These are phyloP conservation scores for Mangifera indica DNA, from an alignment of 345 rosid species.

Conservation along the genomic window DNA sequence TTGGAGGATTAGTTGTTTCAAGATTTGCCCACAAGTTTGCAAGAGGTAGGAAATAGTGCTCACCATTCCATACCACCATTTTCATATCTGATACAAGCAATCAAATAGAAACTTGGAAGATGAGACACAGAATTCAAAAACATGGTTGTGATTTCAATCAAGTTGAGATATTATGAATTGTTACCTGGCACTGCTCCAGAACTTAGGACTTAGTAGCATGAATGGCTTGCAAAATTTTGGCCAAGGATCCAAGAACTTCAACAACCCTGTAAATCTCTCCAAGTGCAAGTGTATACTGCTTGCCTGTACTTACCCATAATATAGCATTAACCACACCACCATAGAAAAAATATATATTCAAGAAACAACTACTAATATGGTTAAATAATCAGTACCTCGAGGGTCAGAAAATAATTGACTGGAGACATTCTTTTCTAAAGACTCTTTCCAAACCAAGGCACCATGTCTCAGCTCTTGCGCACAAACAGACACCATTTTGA, in stretches of 20 bases:
- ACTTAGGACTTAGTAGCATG: slow-evolving; percentile 47
- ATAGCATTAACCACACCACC: background rate
- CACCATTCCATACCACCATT: slow-evolving; percentile 59
- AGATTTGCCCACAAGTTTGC: slow-evolving; percentile 89
- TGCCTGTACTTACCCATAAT: background rate
- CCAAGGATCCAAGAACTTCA: slow-evolving; percentile 58
- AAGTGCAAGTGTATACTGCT: slow-evolving; percentile 26
- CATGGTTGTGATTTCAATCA: no score
- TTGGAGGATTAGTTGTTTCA: slow-evolving; percentile 55
- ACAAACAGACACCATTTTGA: slow-evolving; percentile 54
- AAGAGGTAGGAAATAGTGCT: slow-evolving; percentile 56
- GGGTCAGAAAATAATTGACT: slow-evolving; percentile 45
- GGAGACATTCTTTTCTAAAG: slow-evolving; percentile 34
- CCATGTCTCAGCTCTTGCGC: slow-evolving; percentile 75
- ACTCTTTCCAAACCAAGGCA: slow-evolving; percentile 32
- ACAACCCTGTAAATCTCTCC: slow-evolving; percentile 70
- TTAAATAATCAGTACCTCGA: slow-evolving; percentile 46
- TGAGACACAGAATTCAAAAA: background rate
- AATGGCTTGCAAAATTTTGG: slow-evolving; percentile 75
- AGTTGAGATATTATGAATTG: background rate
- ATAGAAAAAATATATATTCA: background rate
- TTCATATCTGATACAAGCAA: slow-evolving; percentile 52
- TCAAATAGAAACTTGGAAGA: slow-evolving; percentile 14
- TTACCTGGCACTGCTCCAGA: slow-evolving; percentile 57
- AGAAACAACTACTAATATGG: background rate